These are phyloP conservation scores for Saccharomycopsis schoenii DNA, from an alignment of 805 yeast species.

Conservation along the genomic window DNA sequence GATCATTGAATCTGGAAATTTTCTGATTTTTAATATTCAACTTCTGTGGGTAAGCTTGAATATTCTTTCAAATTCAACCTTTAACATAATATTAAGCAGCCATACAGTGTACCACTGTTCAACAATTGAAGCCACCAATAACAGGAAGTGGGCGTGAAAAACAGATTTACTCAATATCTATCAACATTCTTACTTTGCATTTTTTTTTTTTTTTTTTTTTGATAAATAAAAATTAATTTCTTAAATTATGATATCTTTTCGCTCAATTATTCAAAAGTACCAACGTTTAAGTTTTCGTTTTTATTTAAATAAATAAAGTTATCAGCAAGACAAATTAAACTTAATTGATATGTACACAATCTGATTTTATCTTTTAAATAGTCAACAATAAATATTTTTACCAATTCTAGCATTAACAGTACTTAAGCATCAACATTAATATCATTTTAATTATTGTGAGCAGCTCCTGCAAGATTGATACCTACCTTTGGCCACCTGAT, in stretches of 20 bases:
- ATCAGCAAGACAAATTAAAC: constrained; percentile 53
- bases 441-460: constrained; percentile 50
- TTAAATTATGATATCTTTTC: constrained; percentile 32
- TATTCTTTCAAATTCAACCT: no score
- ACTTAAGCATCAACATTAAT: constrained; percentile 57
- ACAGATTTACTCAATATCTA: no score
- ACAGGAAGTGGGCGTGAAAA: no score
- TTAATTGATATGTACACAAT: constrained; percentile 62
- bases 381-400: constrained; percentile 47
- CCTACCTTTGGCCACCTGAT: constrained; percentile 74
- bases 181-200: no score
- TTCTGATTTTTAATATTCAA: no score
- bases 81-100: no score
- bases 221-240: no score
- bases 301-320: constrained; percentile 44
- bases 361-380: constrained; percentile 44
- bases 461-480: constrained; percentile 58
- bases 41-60: no score
- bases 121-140: no score
- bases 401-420: constrained; percentile 77
- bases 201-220: no score
- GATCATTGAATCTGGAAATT: no score
- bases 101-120: no score
- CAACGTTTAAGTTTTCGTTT: constrained; percentile 43
- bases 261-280: constrained; percentile 39